Evolutionary conservation across 164 flowering plant genomes (phyloP), one percentile per base, ranked within the genome.

Genomic region (Chimonanthus praecox): DNA sequence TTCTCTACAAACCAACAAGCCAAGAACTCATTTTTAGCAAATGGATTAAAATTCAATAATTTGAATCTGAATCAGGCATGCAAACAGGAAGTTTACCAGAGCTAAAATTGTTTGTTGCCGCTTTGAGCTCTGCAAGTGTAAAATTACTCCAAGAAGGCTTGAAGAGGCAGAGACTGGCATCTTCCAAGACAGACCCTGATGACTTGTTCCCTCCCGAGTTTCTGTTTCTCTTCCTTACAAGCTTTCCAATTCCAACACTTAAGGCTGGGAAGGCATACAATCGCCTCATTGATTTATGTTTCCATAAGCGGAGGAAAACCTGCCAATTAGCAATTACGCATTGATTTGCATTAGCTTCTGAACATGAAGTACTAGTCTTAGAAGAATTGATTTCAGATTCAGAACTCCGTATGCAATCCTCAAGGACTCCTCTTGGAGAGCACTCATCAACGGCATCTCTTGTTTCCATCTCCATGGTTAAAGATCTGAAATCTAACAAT

Each of bases 31-130:
- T 3, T n/a, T 54, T 54, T 54, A 54, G 11, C 16, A 54, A 54
- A 54, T 13, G 10, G 16, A 16, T 2, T 11, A 54, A 11, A 11
- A 11, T n/a, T 11, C 60, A 54, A 54, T 11, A 54, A 4, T 10
- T 54, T n/a, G 16, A 11, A 54, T 9, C 60, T 2, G 60, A n/a
- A 54, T n/a, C 11, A 54, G 60, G 60, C n/a, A 11, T 15, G 60
- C 16, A 54, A 54, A 54, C 60, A 7, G 33, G 33, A 33, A 46
- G 73, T 87, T 5, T 18, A 95, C 98, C 97, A 4, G 72, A 75
- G 80, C 83, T 82, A 80, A 95, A 95, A 74, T 86, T 85, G 74
- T 86, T 85, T 50, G 99, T 93, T 5, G 97, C 97, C 33, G 47
- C 8, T 83, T 86, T 87, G 20, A 95, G 91, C 80, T 95, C 94